Evolutionary conservation across 148 eudicot species (phyloP).

Genomic region (Heliosperma pusillum): DNA sequence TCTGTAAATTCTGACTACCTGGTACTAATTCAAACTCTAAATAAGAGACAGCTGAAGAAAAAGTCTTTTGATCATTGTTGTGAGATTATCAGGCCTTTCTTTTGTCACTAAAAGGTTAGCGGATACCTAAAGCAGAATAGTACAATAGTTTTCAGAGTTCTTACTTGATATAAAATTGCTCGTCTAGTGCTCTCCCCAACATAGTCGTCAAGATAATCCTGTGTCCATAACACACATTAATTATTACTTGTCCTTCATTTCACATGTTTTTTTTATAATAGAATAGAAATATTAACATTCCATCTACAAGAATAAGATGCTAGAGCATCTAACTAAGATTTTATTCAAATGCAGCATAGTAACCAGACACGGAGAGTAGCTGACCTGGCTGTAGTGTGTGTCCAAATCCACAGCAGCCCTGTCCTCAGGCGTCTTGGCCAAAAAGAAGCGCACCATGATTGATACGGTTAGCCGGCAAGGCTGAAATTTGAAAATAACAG

Average conservation of each 20-base stretch:
- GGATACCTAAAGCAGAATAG: too few species aligned
- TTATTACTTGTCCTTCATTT: slow-evolving; percentile 1
- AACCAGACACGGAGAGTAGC: slow-evolving; percentile 6
- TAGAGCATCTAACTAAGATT: not conserved
- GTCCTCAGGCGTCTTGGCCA: slow-evolving; percentile 89
- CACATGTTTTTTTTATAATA: not conserved
- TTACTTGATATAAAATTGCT: slow-evolving; percentile 69
- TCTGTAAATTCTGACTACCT: not conserved
- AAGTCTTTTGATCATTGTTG: not conserved
- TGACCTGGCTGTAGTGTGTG: slow-evolving; percentile 86
- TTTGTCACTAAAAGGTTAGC: too few species aligned
- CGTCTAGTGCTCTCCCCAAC: slow-evolving; percentile 71
- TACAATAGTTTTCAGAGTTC: slow-evolving; percentile 18
- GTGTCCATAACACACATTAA: slow-evolving; percentile 23
- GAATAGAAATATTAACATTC: too few species aligned
- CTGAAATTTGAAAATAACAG: slow-evolving; percentile 37
- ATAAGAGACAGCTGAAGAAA: not conserved
- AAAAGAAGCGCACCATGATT: slow-evolving; percentile 69
- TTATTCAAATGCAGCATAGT: slow-evolving; percentile 14
- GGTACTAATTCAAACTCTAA: not conserved
- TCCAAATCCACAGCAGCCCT: slow-evolving; percentile 99
- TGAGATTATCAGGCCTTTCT: not conserved
- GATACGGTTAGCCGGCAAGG: slow-evolving; percentile 67
- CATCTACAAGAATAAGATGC: too few species aligned
- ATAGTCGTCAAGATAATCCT: slow-evolving; percentile 84